Percentiles rank a stretch among this genome's conserved stretches.
phyloP scores from a whole-genome alignment of 2,329 filamentous ascomycete genomes.

The Colletotrichum incanum region DNA sequence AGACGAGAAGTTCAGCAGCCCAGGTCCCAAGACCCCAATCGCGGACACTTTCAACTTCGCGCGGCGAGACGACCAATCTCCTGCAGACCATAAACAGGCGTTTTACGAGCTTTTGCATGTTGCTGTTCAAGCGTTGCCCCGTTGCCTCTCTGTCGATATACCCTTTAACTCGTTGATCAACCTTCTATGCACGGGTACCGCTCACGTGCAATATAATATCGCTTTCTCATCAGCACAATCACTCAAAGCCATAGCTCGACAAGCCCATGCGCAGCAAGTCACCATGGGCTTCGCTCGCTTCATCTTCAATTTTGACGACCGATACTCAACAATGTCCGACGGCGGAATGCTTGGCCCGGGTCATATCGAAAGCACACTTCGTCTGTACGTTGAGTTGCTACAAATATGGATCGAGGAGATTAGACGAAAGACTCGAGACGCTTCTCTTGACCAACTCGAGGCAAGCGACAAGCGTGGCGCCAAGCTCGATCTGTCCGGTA shows the following conservation, averaged over 20 bases:
- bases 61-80: conserved; percentile 82
- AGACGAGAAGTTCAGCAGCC: conserved; percentile 93
- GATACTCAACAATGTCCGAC: conserved; percentile 98
- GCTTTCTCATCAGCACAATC: conserved; percentile 93
- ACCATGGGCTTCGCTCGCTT: conserved; percentile 97
- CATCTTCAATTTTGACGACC: conserved; percentile 98
- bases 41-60: conserved; percentile 94
- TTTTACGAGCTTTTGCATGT: conserved; percentile 98
- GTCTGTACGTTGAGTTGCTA: conserved; percentile 92
- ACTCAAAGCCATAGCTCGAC: conserved; percentile 93
- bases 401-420: conserved; percentile 99
- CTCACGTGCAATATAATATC: conserved; percentile 93
- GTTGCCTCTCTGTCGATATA: conserved; percentile 92
- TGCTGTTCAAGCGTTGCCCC: conserved; percentile 92
- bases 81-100: conserved; percentile 88
- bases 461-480: conserved; percentile 80
- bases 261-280: conserved; percentile 94
- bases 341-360: conserved; percentile 94
- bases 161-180: conserved; percentile 96
- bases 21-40: conserved; percentile 94
- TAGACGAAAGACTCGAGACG: conserved; percentile 85
- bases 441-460: conserved; percentile 75
- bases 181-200: conserved; percentile 94
- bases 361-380: conserved; percentile 94
- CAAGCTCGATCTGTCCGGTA: conserved; percentile 87